Percentiles rank a stretch among this genome's conserved stretches.
phyloP scores from a whole-genome alignment of 2,329 filamentous ascomycete species.

The Cercospora berteroae region DNA sequence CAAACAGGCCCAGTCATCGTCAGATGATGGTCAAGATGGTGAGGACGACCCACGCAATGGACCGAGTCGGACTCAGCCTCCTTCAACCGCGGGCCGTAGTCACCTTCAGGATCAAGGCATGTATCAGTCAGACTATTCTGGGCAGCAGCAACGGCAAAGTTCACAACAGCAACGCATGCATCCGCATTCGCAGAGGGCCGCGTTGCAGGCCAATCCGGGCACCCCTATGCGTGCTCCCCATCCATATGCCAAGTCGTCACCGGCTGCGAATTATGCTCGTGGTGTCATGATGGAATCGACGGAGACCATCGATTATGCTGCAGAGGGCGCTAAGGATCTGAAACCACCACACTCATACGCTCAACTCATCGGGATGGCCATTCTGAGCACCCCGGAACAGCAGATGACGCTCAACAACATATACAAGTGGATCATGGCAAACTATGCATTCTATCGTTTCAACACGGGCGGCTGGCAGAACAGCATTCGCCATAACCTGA shows the following conservation, averaged over 20 bases:
- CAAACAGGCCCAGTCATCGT: constrained; percentile 42
- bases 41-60: constrained; percentile 33
- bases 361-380: constrained; percentile 94
- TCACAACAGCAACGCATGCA: constrained; percentile 33
- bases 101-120: constrained; percentile 26
- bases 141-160: constrained; percentile 26
- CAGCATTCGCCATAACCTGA: constrained; percentile 94
- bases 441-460: constrained; percentile 90
- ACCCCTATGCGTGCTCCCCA: constrained; percentile 37
- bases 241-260: constrained; percentile 46
- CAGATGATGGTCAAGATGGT: constrained; percentile 43
- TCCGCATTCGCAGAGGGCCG: constrained; percentile 39
- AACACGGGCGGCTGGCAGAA: constrained; percentile 94
- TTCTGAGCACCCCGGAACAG: constrained; percentile 79
- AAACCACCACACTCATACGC: constrained; percentile 97
- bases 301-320: constrained; percentile 69
- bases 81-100: constrained; percentile 18
- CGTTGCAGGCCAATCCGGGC: constrained; percentile 36
- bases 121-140: constrained; percentile 29
- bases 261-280: constrained; percentile 47
- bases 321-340: constrained; percentile 81
- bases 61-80: constrained; percentile 11
- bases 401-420: constrained; percentile 90
- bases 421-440: constrained; percentile 86
- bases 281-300: constrained; percentile 54